phyloP scores from a whole-genome alignment of 2,329 filamentous ascomycete species.

The Monosporascus sp. region DNA sequence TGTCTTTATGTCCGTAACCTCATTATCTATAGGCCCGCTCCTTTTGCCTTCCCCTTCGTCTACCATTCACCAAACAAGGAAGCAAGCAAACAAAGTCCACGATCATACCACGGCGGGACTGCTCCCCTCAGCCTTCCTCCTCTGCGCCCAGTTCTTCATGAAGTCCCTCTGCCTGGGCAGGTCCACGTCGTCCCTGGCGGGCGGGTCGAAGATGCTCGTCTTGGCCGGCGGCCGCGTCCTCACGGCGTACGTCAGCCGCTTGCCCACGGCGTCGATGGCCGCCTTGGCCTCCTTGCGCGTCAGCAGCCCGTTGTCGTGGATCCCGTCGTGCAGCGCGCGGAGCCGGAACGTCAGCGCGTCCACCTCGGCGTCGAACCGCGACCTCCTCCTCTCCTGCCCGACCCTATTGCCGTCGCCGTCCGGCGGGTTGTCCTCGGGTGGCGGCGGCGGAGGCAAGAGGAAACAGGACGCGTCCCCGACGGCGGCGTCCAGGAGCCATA shows the following conservation, averaged over 20 bases:
- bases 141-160: constrained; percentile 38
- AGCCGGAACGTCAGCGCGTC: constrained; percentile 60
- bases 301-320: constrained; percentile 70
- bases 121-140: not conserved
- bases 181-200: constrained; percentile 30
- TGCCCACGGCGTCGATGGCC: constrained; percentile 66
- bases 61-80: too few relatives aligned
- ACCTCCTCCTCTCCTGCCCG: constrained; percentile 26
- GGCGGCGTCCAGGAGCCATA: constrained; percentile 66
- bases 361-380: constrained; percentile 62
- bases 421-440: constrained; percentile 22
- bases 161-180: constrained; percentile 41
- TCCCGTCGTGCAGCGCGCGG: constrained; percentile 52
- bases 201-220: constrained; percentile 44
- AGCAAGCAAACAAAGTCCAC: not conserved
- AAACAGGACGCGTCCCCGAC: constrained; percentile 57
- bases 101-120: not conserved
- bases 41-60: too few relatives aligned
- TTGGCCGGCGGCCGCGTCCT: constrained; percentile 56
- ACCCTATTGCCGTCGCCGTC: constrained; percentile 24
- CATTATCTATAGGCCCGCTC: too few relatives aligned
- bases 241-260: constrained; percentile 65
- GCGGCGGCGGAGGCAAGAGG: constrained; percentile 4
- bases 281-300: constrained; percentile 72
- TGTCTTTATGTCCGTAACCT: too few relatives aligned